Percentiles rank a stretch among this genome's conserved stretches.
Conservation (phyloP, 805 yeast species). For the Metschnikowia lachancei region DNA sequence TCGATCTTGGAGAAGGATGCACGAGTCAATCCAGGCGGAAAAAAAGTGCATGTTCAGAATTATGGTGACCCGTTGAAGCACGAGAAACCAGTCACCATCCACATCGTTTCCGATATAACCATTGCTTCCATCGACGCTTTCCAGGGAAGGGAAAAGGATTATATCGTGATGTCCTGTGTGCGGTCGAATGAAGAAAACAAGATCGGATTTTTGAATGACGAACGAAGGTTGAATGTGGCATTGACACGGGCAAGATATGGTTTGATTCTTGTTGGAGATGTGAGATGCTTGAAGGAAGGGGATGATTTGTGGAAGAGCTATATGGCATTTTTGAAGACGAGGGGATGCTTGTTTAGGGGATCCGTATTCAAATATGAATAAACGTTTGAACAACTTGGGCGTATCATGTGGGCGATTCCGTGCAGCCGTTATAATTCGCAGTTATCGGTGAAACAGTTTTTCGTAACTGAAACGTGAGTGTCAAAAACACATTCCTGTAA, state of each 20-base stretch:
- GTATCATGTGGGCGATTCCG: no score
- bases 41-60: constrained; percentile 49
- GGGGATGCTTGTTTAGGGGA: constrained; percentile 1
- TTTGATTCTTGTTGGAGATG: constrained; percentile 38
- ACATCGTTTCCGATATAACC: constrained; percentile 41
- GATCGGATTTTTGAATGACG: constrained; percentile 80
- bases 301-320: constrained; percentile 13
- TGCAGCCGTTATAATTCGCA: no score
- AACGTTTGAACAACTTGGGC: no score
- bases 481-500: no score
- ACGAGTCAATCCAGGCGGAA: constrained; percentile 40
- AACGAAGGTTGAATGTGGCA: constrained; percentile 83
- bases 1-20: constrained; percentile 34
- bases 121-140: no score
- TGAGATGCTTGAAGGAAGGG: constrained; percentile 3
- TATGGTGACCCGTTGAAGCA: constrained; percentile 40
- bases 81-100: constrained; percentile 35
- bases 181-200: constrained; percentile 65
- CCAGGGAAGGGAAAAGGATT: constrained; percentile 50
- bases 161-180: constrained; percentile 49
- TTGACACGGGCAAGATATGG: constrained; percentile 85
- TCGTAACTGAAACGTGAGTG: no score
- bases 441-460: no score
- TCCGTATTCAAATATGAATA: background rate
- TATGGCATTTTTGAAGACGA: constrained; percentile 5